phyloP scores from a whole-genome alignment of 2,329 filamentous ascomycete species.

The Beauveria sp. region DNA sequence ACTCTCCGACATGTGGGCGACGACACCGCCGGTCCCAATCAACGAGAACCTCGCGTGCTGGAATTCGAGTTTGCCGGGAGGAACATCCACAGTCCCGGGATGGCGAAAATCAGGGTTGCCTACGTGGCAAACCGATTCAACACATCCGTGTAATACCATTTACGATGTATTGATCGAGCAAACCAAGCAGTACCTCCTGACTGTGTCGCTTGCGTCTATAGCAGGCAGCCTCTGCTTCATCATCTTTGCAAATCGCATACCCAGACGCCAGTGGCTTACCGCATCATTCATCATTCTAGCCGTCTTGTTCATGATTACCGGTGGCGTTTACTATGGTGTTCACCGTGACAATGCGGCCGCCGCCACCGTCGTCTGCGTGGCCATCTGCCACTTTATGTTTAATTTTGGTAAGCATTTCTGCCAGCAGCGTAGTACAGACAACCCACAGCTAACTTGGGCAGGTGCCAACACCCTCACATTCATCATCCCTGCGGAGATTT shows the following conservation, averaged over 20 bases:
- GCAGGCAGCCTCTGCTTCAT: slow-evolving; percentile 43
- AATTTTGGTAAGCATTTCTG: slow-evolving; percentile 38
- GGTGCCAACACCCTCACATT: slow-evolving; percentile 57
- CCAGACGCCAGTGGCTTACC: slow-evolving; percentile 42
- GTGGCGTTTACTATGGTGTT: slow-evolving; percentile 42
- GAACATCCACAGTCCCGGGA: slow-evolving; percentile 34
- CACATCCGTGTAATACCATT: slow-evolving; percentile 42
- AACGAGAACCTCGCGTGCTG: slow-evolving; percentile 36
- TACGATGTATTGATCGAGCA: slow-evolving; percentile 45
- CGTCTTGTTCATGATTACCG: slow-evolving; percentile 40
- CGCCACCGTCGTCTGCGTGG: slow-evolving; percentile 42
- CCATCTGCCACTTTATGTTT: slow-evolving; percentile 46
- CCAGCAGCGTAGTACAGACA: neutral
- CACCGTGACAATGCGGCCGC: slow-evolving; percentile 33
- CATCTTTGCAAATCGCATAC: slow-evolving; percentile 38
- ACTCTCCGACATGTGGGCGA: slow-evolving; percentile 36
- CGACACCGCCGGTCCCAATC: slow-evolving; percentile 25
- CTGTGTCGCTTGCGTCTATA: slow-evolving; percentile 44
- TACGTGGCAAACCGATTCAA: slow-evolving; percentile 42
- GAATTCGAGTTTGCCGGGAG: slow-evolving; percentile 35
- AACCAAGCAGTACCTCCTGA: slow-evolving; percentile 45
- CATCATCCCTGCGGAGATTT: slow-evolving; percentile 57
- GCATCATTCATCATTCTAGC: slow-evolving; percentile 40
- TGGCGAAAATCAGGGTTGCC: slow-evolving; percentile 36
- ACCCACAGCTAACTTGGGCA: slow-evolving; percentile 17